Evolutionary conservation across 2,329 filamentous ascomycete genomes (phyloP), one percentile per base, ranked within the genome.

Genomic region (Didymosphaeria variabile): DNA sequence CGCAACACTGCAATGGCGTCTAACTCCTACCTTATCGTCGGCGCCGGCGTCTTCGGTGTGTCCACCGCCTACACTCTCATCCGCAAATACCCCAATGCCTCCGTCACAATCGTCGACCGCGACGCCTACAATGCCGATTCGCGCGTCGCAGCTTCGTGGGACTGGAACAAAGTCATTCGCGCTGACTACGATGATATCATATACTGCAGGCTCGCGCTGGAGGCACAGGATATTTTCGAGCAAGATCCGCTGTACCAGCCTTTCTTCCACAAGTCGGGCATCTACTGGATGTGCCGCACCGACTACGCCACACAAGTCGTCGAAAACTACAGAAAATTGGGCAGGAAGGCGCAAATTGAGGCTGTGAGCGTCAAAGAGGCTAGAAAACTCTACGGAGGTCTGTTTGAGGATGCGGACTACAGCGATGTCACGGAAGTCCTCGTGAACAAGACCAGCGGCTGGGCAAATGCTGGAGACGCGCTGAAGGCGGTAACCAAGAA

Each of bases 141-240:
- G 67, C 72, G 72, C 52, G 70, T 80, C 32, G 89, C 88, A 34
- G 90, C 90, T 0, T 91, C 90, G 0, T 90, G 87, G 81, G 90
- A 92, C 78, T 88, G 88, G 84, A 91, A 90, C 80, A 91, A 91
- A 76, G 88, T 90, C 31, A 83, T 91, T 17, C 87, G 89, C 59
- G 87, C 88, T 51, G 89, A 91, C 74, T 91, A 91, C 77, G 82
- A 86, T 58, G 87, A 90, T 67, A 78, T 86, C 1, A 75, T 87
- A 17, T 91, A 92, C 79, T 88, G 86, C 74, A 76, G 83, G 53
- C 81, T 92, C 21, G 90, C 86, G 0, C 82, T 91, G 31, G 88
- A 91, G 76, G 87, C 90, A 0, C 87, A 89, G 68, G 84, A 88
- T 55, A 77, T 86, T 0, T 92, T 88, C 82, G 82, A 82, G 57